Evolutionary conservation across 176 grass and related monocot species (phyloP).

Genomic region (Poa pratensis): DNA sequence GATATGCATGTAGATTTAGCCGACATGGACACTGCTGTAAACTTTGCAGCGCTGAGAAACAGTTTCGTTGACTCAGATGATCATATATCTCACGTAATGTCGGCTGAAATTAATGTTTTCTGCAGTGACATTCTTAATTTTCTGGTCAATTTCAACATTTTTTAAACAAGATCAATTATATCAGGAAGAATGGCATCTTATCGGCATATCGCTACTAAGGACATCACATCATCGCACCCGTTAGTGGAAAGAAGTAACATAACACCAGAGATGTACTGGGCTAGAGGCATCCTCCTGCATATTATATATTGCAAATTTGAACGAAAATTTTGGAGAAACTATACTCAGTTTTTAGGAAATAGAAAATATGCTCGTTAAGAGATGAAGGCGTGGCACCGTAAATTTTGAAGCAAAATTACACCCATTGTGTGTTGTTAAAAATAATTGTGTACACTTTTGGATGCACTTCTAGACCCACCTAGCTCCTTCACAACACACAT

Average conservation of each 20-base stretch:
- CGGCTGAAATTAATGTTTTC: background rate
- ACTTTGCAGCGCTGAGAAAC: background rate
- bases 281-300: background rate
- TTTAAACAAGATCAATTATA: background rate
- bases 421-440: background rate
- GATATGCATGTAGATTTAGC: background rate
- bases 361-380: no score
- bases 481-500: background rate
- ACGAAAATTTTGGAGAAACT: background rate
- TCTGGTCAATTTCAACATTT: no score
- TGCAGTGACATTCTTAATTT: no score
- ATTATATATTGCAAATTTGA: background rate
- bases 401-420: background rate
- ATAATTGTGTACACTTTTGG: background rate
- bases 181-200: background rate
- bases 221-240: background rate
- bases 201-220: no score
- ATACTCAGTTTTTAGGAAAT: background rate
- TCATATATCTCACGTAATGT: background rate
- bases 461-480: background rate
- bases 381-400: background rate
- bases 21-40: background rate
- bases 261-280: background rate
- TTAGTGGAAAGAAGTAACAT: background rate
- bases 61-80: background rate